These are phyloP conservation scores for Centella asiatica DNA, from an alignment of 129 eudicot genomes.

Conservation along the genomic window DNA sequence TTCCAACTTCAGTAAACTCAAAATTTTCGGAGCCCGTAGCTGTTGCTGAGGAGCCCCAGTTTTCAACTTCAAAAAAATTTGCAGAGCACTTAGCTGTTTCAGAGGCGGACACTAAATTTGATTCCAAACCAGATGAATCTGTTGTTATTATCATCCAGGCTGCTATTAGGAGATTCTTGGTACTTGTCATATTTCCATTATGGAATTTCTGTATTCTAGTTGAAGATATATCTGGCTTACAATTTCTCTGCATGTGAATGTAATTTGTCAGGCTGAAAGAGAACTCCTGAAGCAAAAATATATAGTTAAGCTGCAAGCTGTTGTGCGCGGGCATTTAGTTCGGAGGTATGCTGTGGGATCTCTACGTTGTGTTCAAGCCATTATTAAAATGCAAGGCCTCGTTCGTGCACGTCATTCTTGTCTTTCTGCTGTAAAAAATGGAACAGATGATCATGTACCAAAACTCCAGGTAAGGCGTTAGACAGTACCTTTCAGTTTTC, in stretches of 20 bases:
- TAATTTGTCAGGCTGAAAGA: slow-evolving; percentile 52
- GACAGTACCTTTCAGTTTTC: too few species aligned
- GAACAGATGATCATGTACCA: slow-evolving; percentile 9
- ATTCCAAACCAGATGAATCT: slow-evolving; percentile 38
- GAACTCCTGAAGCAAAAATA: slow-evolving; percentile 40
- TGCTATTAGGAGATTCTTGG: slow-evolving; percentile 70
- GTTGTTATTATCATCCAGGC: slow-evolving; percentile 53
- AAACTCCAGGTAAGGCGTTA: slow-evolving; percentile 23
- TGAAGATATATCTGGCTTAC: neutral
- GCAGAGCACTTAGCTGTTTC: slow-evolving; percentile 11
- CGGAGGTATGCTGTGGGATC: slow-evolving; percentile 83
- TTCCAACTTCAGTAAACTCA: slow-evolving; percentile 26
- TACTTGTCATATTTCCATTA: slow-evolving; percentile 15
- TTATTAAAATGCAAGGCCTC: slow-evolving; percentile 73
- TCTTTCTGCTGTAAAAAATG: slow-evolving; percentile 22
- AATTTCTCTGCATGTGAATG: neutral
- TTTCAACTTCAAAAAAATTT: slow-evolving; percentile 22
- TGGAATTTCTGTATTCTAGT: neutral
- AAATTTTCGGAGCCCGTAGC: slow-evolving; percentile 17
- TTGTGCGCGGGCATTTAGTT: slow-evolving; percentile 81
- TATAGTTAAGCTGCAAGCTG: slow-evolving; percentile 78
- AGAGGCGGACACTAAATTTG: slow-evolving; percentile 17
- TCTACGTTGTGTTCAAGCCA: slow-evolving; percentile 82
- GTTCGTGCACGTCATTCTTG: slow-evolving; percentile 69
- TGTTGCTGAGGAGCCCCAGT: slow-evolving; percentile 36